phyloP scores from a whole-genome alignment of 176 grass and related monocot genomes.

The Carex scoparia region DNA sequence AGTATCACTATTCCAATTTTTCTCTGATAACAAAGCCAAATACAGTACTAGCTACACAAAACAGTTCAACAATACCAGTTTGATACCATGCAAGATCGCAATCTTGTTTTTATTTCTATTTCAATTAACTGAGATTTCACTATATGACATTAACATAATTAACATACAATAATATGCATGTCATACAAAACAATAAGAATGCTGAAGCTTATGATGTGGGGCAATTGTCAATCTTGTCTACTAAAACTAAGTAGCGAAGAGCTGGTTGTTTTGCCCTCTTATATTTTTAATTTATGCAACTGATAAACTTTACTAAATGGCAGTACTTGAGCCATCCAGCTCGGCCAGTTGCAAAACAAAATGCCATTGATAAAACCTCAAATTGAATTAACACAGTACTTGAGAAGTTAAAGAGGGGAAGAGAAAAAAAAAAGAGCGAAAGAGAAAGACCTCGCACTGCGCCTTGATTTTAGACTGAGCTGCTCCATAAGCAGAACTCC shows the following conservation, averaged over 20 bases:
- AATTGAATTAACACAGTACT: not conserved
- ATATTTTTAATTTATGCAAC: constrained; percentile 24
- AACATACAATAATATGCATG: not conserved
- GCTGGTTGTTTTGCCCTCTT: constrained; percentile 27
- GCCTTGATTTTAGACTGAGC: constrained; percentile 24
- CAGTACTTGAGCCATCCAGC: constrained; percentile 28
- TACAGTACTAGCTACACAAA: not conserved
- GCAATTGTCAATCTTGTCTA: constrained; percentile 32
- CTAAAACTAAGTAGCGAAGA: constrained; percentile 34
- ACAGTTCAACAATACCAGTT: not conserved
- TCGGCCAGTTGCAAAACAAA: constrained; percentile 32
- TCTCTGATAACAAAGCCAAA: not conserved
- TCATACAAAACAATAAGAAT: not conserved
- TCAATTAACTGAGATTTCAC: not conserved
- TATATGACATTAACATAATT: not conserved
- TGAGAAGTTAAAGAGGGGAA: not conserved
- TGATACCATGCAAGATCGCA: not conserved
- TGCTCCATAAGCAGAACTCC: constrained; percentile 30
- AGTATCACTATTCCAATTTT: not conserved
- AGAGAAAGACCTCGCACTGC: constrained; percentile 35
- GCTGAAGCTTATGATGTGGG: constrained; percentile 5
- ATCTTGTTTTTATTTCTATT: not conserved
- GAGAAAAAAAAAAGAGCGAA: not conserved
- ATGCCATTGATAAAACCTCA: not conserved
- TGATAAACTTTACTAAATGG: constrained; percentile 36